Evolutionary conservation across 345 rosid genomes (phyloP).

Genomic region (Eutrema japonicum): DNA sequence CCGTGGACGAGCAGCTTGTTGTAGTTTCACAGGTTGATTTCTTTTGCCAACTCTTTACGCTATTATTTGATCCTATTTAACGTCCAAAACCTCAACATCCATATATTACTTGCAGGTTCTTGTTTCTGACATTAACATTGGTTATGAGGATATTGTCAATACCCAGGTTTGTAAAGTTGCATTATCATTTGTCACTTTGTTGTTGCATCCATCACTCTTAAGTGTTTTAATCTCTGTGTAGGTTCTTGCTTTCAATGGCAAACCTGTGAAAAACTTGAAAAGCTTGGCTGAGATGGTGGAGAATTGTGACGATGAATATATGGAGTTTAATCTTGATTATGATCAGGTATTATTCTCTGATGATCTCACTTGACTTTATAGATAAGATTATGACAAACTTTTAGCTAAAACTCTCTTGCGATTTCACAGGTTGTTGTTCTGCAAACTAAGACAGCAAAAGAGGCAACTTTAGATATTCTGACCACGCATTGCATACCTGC

Average conservation of each 20-base stretch:
- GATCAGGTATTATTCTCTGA: slow-evolving; percentile 61
- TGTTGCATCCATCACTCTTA: slow-evolving; percentile 16
- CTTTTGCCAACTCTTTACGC: slow-evolving; percentile 4
- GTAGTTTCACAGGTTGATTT: slow-evolving; percentile 83
- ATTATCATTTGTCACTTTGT: neutral
- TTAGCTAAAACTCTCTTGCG: slow-evolving; percentile 12
- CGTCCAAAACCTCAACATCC: slow-evolving; percentile 6
- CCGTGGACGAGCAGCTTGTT: slow-evolving; percentile 83
- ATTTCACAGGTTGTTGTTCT: slow-evolving; percentile 70
- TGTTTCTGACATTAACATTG: slow-evolving; percentile 89
- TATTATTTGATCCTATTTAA: neutral
- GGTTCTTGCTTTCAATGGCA: slow-evolving; percentile 87
- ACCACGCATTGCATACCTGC: slow-evolving; percentile 86
- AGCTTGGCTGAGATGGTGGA: slow-evolving; percentile 84
- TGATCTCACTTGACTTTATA: neutral
- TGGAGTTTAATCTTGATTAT: slow-evolving; percentile 81
- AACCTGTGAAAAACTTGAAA: slow-evolving; percentile 84
- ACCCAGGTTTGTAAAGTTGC: slow-evolving; percentile 61
- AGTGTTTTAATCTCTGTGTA: slow-evolving; percentile 33
- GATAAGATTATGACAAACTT: neutral
- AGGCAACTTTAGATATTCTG: slow-evolving; percentile 75
- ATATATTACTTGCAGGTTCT: slow-evolving; percentile 61
- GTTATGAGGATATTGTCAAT: slow-evolving; percentile 94
- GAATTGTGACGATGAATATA: slow-evolving; percentile 74
- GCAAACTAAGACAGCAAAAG: slow-evolving; percentile 70